A percentile compares a stretch with the other conserved stretches of the same genome.
Conservation (phyloP, 768 basidiomycete species). For the Amanita exitialis region DNA sequence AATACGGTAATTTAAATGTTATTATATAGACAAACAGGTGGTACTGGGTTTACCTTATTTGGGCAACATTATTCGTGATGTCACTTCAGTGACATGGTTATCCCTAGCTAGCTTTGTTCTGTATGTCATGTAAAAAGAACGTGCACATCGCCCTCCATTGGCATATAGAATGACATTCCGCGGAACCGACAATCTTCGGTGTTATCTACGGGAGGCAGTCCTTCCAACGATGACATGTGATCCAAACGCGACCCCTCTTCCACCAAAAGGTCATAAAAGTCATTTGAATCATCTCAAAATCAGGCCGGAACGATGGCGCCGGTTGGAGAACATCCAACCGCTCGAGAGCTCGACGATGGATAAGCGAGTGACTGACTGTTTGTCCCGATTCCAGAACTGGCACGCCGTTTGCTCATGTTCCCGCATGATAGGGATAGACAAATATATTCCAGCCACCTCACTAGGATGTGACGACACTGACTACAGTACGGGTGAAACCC, state of each 20-base stretch:
- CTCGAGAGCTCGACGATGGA: slow-evolving; percentile 26
- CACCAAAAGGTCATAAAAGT: slow-evolving; percentile 33
- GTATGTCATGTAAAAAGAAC: neutral
- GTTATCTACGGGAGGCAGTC: slow-evolving; percentile 34
- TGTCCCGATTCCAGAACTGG: neutral
- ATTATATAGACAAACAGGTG: neutral
- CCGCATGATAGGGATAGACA: slow-evolving; percentile 25
- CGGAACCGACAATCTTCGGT: slow-evolving; percentile 32
- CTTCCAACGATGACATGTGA: slow-evolving; percentile 32
- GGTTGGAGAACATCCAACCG: slow-evolving; percentile 36
- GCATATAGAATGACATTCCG: slow-evolving; percentile 15
- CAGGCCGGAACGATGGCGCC: slow-evolving; percentile 38
- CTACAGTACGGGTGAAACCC: slow-evolving; percentile 24
- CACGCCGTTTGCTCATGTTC: no score
- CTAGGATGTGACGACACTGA: slow-evolving; percentile 29
- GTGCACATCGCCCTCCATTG: no score
- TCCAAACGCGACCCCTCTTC: slow-evolving; percentile 19
- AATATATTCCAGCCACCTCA: slow-evolving; percentile 22
- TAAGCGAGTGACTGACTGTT: slow-evolving; percentile 27
- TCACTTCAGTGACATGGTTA: neutral
- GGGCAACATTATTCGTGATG: neutral
- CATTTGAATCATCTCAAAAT: slow-evolving; percentile 33
- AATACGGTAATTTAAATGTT: neutral
- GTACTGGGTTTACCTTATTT: neutral
- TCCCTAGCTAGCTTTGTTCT: neutral